Evolutionary conservation across 1,139 yeast genomes (phyloP), one percentile per base, ranked within the genome.

Genomic region (Keqinozyma sinolaborantium): DNA sequence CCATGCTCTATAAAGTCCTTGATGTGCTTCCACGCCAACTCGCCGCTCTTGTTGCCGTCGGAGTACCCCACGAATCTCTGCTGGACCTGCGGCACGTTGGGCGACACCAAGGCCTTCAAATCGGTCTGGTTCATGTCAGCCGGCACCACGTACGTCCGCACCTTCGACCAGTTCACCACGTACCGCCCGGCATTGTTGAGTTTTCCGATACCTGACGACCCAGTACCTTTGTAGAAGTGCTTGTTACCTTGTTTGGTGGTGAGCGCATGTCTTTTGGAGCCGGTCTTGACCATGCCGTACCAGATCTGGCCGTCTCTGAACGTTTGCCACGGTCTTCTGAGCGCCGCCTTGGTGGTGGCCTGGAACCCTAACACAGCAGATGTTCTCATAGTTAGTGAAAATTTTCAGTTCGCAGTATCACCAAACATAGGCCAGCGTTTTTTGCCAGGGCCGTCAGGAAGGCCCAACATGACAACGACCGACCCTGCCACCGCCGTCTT

Each of bases 231-330:
- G 63, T 94, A 92, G 63, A 73, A 86, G 50, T 84, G 81, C 68
- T 90, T 88, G 64, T 90, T 92, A 50, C 98, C 97, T 55, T 87
- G 92, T 52, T 92, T 92, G 21, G 96, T 83, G 18, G 96, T 84
- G 46, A 90, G 65, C 3, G 95, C 76, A 52, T 83, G 79, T 65
- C 98, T 79, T 53, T 83, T 86, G 45, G 88, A 80, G 34, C 97
- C 97, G 10, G 79, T 54, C 52, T 84, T 87, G 23, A 81, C 63
- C 29, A 65, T 50, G 32, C 96, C 96, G 54, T 88, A 88, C 70
- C 85, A 88, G 24, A 86, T 68, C 26, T 85, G 78, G 14, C 95
- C 95, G 48, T 87, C 94, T 47, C 75, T 78, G 57, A 73, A 84
- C 32, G 84, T 83, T 50, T 82, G 81, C 97, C 97, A 88, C 28